These are phyloP conservation scores for Cercospora sesami DNA, from an alignment of 2,329 filamentous ascomycete genomes.

Conservation along the genomic window DNA sequence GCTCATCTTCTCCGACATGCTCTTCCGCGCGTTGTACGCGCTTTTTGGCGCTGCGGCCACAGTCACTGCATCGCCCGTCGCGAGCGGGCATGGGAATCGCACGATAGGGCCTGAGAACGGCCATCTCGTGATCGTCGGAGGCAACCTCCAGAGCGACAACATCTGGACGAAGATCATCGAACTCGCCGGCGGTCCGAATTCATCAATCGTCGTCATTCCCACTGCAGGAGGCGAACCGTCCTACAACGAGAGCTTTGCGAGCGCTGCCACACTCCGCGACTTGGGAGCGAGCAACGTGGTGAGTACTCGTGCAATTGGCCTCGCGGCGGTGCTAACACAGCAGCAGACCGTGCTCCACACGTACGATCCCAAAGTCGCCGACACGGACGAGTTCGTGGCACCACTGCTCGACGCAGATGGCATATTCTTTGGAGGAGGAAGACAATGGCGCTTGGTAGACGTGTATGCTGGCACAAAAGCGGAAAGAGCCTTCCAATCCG, in stretches of 20 bases:
- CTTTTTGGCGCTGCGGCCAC: background rate
- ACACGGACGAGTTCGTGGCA: conserved; percentile 29
- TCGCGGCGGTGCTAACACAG: background rate
- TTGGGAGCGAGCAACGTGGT: conserved; percentile 28
- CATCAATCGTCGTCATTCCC: conserved; percentile 27
- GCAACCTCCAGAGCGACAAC: conserved; percentile 22
- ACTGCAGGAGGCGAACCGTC: conserved; percentile 27
- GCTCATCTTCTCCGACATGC: background rate
- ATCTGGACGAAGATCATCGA: conserved; percentile 29
- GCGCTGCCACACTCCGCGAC: conserved; percentile 20
- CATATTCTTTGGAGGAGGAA: conserved; percentile 30
- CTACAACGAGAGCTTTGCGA: conserved; percentile 26
- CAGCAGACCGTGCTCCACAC: conserved; percentile 26
- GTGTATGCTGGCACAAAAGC: conserved; percentile 28
- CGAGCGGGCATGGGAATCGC: background rate
- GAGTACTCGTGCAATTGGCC: background rate
- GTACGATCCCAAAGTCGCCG: conserved; percentile 25
- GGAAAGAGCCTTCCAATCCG: conserved; percentile 25
- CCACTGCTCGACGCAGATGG: conserved; percentile 23
- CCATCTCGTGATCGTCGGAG: conserved; percentile 28
- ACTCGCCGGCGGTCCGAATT: conserved; percentile 24
- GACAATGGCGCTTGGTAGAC: conserved; percentile 31
- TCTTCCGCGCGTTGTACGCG: background rate
- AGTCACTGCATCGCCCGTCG: background rate
- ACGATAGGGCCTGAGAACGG: conserved; percentile 25